phyloP scores from a whole-genome alignment of 306 rosid species.

The Rosa chinensis region DNA sequence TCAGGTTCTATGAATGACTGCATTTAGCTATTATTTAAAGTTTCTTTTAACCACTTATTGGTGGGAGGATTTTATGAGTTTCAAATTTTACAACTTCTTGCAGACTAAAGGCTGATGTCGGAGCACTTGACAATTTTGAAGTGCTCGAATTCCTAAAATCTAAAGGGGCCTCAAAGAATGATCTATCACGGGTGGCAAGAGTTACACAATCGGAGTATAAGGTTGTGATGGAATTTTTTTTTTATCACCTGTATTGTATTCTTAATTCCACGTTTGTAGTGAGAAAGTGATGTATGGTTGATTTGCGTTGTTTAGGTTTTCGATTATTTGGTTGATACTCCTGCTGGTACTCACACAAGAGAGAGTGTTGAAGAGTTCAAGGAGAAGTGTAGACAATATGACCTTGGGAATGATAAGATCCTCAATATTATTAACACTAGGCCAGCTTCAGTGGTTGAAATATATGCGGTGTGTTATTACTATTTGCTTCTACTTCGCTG shows the following conservation, averaged over 20 bases:
- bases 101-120: conserved; percentile 60
- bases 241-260: conserved; percentile 3
- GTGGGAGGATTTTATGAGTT: background rate
- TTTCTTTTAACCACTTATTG: background rate
- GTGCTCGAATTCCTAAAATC: conserved; percentile 65
- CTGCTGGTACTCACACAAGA: conserved; percentile 55
- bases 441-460: conserved; percentile 48
- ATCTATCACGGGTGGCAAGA: conserved; percentile 56
- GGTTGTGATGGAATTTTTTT: conserved; percentile 33
- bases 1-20: background rate
- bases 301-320: conserved; percentile 45
- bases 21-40: background rate
- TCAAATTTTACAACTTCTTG: background rate
- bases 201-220: conserved; percentile 67
- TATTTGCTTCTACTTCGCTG: background rate
- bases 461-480: conserved; percentile 39
- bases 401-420: conserved; percentile 71
- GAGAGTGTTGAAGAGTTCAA: conserved; percentile 52
- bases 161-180: conserved; percentile 75
- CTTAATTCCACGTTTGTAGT: background rate
- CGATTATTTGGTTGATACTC: conserved; percentile 60
- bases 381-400: conserved; percentile 41
- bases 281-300: background rate
- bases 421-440: conserved; percentile 67
- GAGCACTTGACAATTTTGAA: conserved; percentile 69